A percentile compares a stretch with the other conserved stretches of the same genome.
Conservation (phyloP, 1,284 basidiomycete genomes). For the Trametes sp. region DNA sequence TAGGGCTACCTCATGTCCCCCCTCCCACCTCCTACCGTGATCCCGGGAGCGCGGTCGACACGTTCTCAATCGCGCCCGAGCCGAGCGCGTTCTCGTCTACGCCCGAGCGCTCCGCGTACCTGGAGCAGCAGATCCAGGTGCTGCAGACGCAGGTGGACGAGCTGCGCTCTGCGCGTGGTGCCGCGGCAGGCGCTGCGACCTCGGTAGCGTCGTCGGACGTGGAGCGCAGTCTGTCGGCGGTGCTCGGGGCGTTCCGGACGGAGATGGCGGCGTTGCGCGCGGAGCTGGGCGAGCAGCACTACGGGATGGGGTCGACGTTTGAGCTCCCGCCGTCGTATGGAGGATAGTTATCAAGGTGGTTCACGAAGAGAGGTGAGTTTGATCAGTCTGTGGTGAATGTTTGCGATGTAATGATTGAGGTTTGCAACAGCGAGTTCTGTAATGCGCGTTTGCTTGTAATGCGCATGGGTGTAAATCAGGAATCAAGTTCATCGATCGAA, state of each 20-base stretch:
- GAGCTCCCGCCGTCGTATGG: neutral
- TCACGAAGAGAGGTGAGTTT: too few species aligned
- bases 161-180: neutral
- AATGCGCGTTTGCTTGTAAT: too few species aligned
- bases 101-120: neutral
- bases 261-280: slow-evolving; percentile 2
- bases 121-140: neutral
- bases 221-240: neutral
- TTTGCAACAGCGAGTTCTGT: too few species aligned
- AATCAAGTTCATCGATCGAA: too few species aligned
- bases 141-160: neutral
- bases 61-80: too few species aligned
- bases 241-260: neutral
- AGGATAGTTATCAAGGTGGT: too few species aligned
- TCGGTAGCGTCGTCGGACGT: neutral
- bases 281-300: slow-evolving; percentile 1
- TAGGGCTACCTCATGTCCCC: too few species aligned
- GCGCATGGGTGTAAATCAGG: too few species aligned
- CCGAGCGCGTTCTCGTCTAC: neutral
- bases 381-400: too few species aligned
- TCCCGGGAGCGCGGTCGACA: too few species aligned
- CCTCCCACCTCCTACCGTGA: too few species aligned
- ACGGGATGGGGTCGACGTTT: neutral
- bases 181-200: neutral
- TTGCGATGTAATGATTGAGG: too few species aligned